These are phyloP conservation scores for Daldinia eschscholtzii DNA, from an alignment of 2,329 filamentous ascomycete genomes.

Conservation along the genomic window DNA sequence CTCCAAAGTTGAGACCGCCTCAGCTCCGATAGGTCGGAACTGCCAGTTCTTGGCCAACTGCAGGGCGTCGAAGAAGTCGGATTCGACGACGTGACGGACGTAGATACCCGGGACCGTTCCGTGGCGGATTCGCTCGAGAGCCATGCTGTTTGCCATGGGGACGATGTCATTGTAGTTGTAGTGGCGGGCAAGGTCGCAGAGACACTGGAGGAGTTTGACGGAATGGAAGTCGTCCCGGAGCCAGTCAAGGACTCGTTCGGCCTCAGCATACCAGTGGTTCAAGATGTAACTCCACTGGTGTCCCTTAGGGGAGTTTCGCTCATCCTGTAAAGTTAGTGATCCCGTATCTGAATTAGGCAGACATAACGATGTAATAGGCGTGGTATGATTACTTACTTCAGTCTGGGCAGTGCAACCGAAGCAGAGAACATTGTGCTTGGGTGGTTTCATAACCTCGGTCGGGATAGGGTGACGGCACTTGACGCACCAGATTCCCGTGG, in stretches of 20 bases:
- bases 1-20: neutral
- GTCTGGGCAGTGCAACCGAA: neutral
- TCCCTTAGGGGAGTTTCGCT: neutral
- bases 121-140: constrained; percentile 19
- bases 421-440: neutral
- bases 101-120: neutral
- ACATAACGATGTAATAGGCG: neutral
- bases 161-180: constrained; percentile 1
- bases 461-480: neutral
- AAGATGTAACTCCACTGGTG: constrained; percentile 1
- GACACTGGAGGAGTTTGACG: neutral
- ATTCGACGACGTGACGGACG: neutral
- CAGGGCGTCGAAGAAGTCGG: constrained; percentile 1
- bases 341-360: neutral
- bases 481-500: neutral
- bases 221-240: neutral
- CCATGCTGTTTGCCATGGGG: constrained; percentile 18
- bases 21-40: neutral
- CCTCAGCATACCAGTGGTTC: constrained; percentile 1
- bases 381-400: neutral
- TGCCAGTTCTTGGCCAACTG: neutral
- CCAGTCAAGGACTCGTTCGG: neutral
- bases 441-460: neutral
- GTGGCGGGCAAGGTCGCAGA: neutral
- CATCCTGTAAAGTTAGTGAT: neutral